phyloP scores from a whole-genome alignment of 768 basidiomycete species.

The Tricholoma saponaceum region DNA sequence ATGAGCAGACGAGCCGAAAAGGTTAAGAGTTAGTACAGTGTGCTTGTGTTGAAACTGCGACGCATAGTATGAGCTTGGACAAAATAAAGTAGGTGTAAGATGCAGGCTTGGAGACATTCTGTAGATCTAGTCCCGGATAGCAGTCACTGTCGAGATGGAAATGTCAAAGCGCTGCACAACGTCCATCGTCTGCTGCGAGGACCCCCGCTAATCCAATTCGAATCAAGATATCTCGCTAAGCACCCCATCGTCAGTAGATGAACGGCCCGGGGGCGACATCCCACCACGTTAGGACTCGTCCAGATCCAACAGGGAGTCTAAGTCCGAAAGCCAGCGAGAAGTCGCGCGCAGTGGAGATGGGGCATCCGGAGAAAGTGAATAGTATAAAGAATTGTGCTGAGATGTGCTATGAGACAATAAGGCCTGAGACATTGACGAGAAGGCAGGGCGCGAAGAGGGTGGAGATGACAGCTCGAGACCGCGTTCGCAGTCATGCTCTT shows the following conservation, averaged over 20 bases:
- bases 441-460: constrained; percentile 38
- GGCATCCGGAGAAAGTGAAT: constrained; percentile 16
- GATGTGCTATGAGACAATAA: constrained; percentile 4
- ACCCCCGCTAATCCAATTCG: constrained; percentile 19
- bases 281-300: constrained; percentile 3
- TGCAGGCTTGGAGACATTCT: not conserved
- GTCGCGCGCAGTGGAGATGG: constrained; percentile 8
- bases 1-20: no score
- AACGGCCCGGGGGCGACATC: constrained; percentile 14
- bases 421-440: constrained; percentile 24
- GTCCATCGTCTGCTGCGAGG: constrained; percentile 7
- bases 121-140: not conserved
- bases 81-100: no score
- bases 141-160: not conserved
- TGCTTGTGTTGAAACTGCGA: no score
- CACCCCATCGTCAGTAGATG: constrained; percentile 8
- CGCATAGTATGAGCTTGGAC: no score
- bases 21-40: no score
- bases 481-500: constrained; percentile 39
- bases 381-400: constrained; percentile 10
- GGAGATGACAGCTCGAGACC: constrained; percentile 41
- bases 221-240: constrained; percentile 14
- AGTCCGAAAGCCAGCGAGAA: constrained; percentile 14
- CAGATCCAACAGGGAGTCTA: constrained; percentile 20
- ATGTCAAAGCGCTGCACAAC: not conserved